A percentile compares a stretch with the other conserved stretches of the same genome.
phyloP scores from a whole-genome alignment of 805 yeast species.

The Candida taoyuanica region DNA sequence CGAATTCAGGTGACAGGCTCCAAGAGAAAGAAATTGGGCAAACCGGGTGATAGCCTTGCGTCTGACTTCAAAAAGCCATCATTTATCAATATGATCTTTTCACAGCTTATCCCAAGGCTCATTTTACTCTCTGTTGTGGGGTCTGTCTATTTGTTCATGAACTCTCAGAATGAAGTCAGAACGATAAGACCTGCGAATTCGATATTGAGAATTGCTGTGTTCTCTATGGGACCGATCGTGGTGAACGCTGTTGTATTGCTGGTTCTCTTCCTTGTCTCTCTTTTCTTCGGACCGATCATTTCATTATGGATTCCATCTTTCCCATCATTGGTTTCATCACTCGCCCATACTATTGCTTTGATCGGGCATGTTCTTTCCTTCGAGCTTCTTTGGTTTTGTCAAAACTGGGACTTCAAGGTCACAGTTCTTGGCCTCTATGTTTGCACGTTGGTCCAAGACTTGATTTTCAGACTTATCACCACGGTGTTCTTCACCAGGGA shows the following conservation, averaged over 20 bases:
- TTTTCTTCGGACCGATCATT: constrained; percentile 44
- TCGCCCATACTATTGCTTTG: constrained; percentile 45
- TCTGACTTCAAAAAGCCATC: constrained; percentile 49
- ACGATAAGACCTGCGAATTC: constrained; percentile 35
- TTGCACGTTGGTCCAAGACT: constrained; percentile 42
- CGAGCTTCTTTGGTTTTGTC: constrained; percentile 51
- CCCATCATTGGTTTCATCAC: constrained; percentile 46
- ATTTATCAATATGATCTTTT: constrained; percentile 35
- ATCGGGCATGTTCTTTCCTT: constrained; percentile 44
- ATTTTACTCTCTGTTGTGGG: constrained; percentile 32
- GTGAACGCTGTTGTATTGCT: constrained; percentile 40
- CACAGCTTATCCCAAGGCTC: constrained; percentile 38
- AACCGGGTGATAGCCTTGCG: constrained; percentile 35
- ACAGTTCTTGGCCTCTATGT: constrained; percentile 53
- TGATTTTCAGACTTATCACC: constrained; percentile 43
- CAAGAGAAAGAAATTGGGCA: constrained; percentile 38
- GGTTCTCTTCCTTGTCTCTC: constrained; percentile 37
- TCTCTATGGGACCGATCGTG: constrained; percentile 44
- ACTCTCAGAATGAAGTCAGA: constrained; percentile 45
- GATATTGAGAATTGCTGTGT: constrained; percentile 38
- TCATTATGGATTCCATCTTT: constrained; percentile 35
- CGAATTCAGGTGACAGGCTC: constrained; percentile 57
- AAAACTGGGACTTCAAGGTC: constrained; percentile 49
- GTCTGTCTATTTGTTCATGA: constrained; percentile 48
- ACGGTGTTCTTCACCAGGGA: constrained; percentile 50